Evolutionary conservation across 495 filamentous ascomycete species (phyloP).

Genomic region (Aspergillus leporis): DNA sequence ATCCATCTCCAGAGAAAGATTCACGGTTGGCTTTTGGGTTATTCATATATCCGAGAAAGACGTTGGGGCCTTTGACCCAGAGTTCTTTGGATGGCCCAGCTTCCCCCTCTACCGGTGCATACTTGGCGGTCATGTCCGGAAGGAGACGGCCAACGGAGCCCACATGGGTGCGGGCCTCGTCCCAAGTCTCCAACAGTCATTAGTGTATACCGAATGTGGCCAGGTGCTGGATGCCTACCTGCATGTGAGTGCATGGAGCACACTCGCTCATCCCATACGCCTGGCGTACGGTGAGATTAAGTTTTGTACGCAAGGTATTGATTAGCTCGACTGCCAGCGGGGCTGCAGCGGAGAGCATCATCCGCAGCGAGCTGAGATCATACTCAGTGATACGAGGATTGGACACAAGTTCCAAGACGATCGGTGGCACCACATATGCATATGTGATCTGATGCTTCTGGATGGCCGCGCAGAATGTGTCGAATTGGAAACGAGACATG

Average conservation of each 20-base stretch:
- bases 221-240: slow-evolving; percentile 22
- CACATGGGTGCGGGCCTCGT: slow-evolving; percentile 59
- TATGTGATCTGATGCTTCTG: slow-evolving; percentile 68
- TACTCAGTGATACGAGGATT: slow-evolving; percentile 65
- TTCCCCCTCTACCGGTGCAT: slow-evolving; percentile 54
- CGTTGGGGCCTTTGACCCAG: slow-evolving; percentile 49
- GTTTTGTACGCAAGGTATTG: slow-evolving; percentile 62
- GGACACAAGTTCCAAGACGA: slow-evolving; percentile 73
- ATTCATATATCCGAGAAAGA: slow-evolving; percentile 64
- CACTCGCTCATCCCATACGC: slow-evolving; percentile 77
- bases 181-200: slow-evolving; percentile 47
- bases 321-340: slow-evolving; percentile 75
- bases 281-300: slow-evolving; percentile 67
- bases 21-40: slow-evolving; percentile 30
- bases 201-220: not conserved
- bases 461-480: slow-evolving; percentile 65
- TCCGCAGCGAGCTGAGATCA: slow-evolving; percentile 68
- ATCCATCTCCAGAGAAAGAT: slow-evolving; percentile 40
- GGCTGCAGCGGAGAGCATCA: slow-evolving; percentile 79
- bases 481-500: slow-evolving; percentile 76
- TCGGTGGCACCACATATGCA: slow-evolving; percentile 79
- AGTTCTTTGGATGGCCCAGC: slow-evolving; percentile 52
- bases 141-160: slow-evolving; percentile 73
- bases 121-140: slow-evolving; percentile 70
- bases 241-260: slow-evolving; percentile 50